phyloP scores from a whole-genome alignment of 148 eudicot species.

The Bassia scoparia region DNA sequence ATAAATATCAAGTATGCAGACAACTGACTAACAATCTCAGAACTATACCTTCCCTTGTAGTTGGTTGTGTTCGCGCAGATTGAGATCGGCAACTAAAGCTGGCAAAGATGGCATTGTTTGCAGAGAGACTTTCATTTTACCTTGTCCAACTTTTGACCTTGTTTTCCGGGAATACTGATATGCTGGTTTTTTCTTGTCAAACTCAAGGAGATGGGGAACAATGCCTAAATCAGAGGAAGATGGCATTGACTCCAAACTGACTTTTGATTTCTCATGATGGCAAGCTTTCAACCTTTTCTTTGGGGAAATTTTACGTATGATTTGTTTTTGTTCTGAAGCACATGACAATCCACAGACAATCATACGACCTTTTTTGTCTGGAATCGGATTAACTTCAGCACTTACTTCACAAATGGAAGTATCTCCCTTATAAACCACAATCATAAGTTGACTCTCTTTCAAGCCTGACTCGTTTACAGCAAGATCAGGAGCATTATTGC shows the following conservation, averaged over 20 bases:
- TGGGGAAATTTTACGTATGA: background rate
- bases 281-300: conserved; percentile 2
- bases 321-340: background rate
- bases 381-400: background rate
- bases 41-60: conserved; percentile 15
- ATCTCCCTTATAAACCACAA: conserved; percentile 9
- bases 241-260: background rate
- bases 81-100: background rate
- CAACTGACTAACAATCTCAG: background rate
- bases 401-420: background rate
- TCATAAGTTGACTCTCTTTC: conserved; percentile 15
- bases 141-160: too few relatives aligned
- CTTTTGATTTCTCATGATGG: background rate
- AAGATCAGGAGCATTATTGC: conserved; percentile 6
- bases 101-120: background rate
- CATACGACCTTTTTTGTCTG: background rate
- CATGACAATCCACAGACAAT: conserved; percentile 24
- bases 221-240: background rate
- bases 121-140: background rate
- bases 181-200: too few relatives aligned
- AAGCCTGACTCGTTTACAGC: background rate
- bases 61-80: background rate
- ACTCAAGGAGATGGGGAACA: background rate
- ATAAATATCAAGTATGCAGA: too few relatives aligned
- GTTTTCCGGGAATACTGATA: too few relatives aligned